phyloP scores from a whole-genome alignment of 768 basidiomycete genomes.

The Macrocybe gigantea region DNA sequence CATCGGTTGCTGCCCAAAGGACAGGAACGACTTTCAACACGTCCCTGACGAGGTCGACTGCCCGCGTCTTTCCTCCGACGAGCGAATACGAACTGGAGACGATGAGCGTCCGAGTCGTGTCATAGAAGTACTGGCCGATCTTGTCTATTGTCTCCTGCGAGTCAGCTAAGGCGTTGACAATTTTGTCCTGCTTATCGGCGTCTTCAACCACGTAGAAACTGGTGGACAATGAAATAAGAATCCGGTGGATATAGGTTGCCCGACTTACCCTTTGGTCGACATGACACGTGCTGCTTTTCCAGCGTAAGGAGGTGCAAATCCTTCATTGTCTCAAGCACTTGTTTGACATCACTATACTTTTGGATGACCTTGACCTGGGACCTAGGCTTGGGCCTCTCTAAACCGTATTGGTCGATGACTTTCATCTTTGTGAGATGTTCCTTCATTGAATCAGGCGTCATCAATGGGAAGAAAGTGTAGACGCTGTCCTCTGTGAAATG shows the following conservation, averaged over 20 bases:
- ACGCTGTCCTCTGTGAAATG: constrained; percentile 63
- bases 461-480: constrained; percentile 86
- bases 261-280: constrained; percentile 50
- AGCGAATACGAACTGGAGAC: constrained; percentile 44
- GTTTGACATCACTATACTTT: constrained; percentile 45
- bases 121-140: constrained; percentile 59
- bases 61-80: constrained; percentile 46
- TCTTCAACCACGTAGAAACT: constrained; percentile 68
- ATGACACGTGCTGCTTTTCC: constrained; percentile 47
- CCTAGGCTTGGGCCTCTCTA: constrained; percentile 38
- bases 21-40: constrained; percentile 63
- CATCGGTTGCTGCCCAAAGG: constrained; percentile 61
- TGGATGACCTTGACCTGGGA: constrained; percentile 24
- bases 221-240: constrained; percentile 3
- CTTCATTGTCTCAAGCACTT: constrained; percentile 42
- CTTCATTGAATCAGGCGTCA: constrained; percentile 72
- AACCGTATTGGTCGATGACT: constrained; percentile 47
- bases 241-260: neutral
- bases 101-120: constrained; percentile 57
- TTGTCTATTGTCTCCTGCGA: constrained; percentile 41
- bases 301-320: constrained; percentile 45
- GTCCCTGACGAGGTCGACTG: constrained; percentile 63
- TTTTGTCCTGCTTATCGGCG: constrained; percentile 40
- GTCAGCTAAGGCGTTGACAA: constrained; percentile 41
- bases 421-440: constrained; percentile 50